Percentiles rank a stretch among this genome's conserved stretches.
These are phyloP conservation scores for Citrullus mucosospermus DNA, from an alignment of 306 rosid genomes.

Conservation along the genomic window DNA sequence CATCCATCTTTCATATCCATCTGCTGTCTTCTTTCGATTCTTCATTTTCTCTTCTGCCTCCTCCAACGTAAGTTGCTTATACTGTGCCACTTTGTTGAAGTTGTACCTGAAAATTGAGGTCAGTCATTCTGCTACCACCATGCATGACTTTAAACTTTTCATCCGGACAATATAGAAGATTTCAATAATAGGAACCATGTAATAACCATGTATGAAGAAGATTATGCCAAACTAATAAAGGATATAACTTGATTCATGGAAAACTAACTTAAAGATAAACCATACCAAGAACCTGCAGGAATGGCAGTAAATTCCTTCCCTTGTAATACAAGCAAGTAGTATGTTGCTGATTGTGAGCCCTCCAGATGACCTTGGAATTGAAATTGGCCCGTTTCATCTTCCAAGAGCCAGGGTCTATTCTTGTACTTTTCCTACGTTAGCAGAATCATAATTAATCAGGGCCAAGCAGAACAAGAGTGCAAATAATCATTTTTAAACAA, in stretches of 20 bases:
- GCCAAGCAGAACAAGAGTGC: not conserved
- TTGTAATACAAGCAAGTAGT: conserved; percentile 73
- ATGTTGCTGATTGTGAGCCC: conserved; percentile 88
- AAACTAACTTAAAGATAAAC: not conserved
- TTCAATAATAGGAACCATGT: not conserved
- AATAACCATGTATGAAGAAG: not conserved
- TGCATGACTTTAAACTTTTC: not conserved
- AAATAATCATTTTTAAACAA: not conserved
- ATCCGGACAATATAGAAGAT: not conserved
- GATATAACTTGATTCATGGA: not conserved
- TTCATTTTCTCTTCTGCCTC: conserved; percentile 99
- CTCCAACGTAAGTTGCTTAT: conserved; percentile 84
- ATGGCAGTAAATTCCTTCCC: conserved; percentile 86
- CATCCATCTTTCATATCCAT: conserved; percentile 99
- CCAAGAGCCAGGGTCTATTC: conserved; percentile 95
- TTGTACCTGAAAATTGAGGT: conserved; percentile 53
- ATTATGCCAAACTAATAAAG: not conserved
- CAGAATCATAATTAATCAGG: conserved; percentile 2
- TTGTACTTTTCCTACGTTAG: conserved; percentile 67
- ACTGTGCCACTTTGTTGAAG: conserved; percentile 90
- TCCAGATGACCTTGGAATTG: conserved; percentile 91
- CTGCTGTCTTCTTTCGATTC: conserved; percentile 90
- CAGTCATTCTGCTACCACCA: not conserved
- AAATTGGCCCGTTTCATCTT: conserved; percentile 86
- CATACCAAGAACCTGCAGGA: conserved; percentile 98